phyloP scores from a whole-genome alignment of 768 basidiomycete species.

The Exidia glandulosa region DNA sequence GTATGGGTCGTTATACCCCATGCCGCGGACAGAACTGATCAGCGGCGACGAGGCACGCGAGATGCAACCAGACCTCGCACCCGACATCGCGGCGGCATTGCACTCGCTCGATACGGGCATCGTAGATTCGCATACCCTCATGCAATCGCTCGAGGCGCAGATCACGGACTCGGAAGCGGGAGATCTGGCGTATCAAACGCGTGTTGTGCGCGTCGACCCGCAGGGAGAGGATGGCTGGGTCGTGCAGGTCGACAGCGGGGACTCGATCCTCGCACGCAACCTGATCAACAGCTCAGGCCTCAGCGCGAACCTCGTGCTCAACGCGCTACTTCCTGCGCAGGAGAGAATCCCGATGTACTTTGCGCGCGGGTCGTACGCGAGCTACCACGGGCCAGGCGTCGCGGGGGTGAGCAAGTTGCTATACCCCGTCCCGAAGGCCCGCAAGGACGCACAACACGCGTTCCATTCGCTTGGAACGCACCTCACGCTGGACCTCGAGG shows the following conservation, averaged over 20 bases:
- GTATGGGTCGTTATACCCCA: slow-evolving; percentile 17
- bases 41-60: slow-evolving; percentile 52
- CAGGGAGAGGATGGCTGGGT: slow-evolving; percentile 64
- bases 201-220: slow-evolving; percentile 78
- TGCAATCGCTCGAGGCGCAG: slow-evolving; percentile 75
- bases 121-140: slow-evolving; percentile 73
- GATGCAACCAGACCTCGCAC: slow-evolving; percentile 76
- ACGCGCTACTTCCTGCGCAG: slow-evolving; percentile 46
- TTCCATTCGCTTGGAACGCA: slow-evolving; percentile 90
- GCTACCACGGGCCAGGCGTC: slow-evolving; percentile 74
- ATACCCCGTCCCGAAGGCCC: slow-evolving; percentile 77
- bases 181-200: slow-evolving; percentile 65
- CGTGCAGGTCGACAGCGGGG: slow-evolving; percentile 65
- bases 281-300: slow-evolving; percentile 80
- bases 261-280: slow-evolving; percentile 61
- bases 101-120: slow-evolving; percentile 86
- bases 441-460: slow-evolving; percentile 28
- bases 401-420: slow-evolving; percentile 61
- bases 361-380: slow-evolving; percentile 77
- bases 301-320: slow-evolving; percentile 57
- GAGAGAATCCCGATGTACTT: slow-evolving; percentile 64
- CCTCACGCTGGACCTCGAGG: slow-evolving; percentile 75
- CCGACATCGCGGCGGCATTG: slow-evolving; percentile 58
- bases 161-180: slow-evolving; percentile 59
- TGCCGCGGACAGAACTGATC: slow-evolving; percentile 58